Evolutionary conservation across 768 basidiomycete species (phyloP), one percentile per base, ranked within the genome.

Genomic region (Suillus clintonianus): DNA sequence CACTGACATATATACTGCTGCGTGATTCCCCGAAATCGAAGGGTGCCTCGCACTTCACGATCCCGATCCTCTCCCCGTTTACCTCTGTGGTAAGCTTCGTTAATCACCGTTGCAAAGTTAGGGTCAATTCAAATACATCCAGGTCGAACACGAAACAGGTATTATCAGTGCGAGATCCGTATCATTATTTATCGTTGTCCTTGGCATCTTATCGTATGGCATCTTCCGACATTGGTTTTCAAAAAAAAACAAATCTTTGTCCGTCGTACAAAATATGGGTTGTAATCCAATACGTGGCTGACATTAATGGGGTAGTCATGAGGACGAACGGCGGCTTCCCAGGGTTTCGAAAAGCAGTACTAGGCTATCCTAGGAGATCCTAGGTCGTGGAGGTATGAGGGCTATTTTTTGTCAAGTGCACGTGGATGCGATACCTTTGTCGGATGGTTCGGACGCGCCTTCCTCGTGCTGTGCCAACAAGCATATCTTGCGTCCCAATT

Each of bases 141-240:
- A 92, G 91, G 83, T 90, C n/a, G 91, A 92, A 67, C 83, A 90
- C 53, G 90, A 92, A 73, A 85, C 85, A 0, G 89, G 90, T 0
- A 79, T 85, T 0, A 73, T 90, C 2, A 83, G 85, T n/a, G 72
- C 83, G 34, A 85, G 77, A 68, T 73, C 78, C 0, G 76, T 89
- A 11, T 70, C 71, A 17, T 64, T 83, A 6, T 68, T 81, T 8
- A 65, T 82, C 3, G 51, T 86, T 15, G 76, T 82, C 0, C 37
- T 76, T 7, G 81, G 82, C 1, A 72, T 76, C 39, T 70, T 83
- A 1, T 69, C 71, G 4, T 89, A 85, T 62, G 68, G 79, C 1
- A 66, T 76, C 1, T 74, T 86, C 62, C 82, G 82, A 30, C 73
- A 81, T 63, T 82, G 83, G 78, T 57, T 41, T 27, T 39, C 55